Base-by-base conservation (phyloP, 2,329 filamentous ascomycete genomes). In the Fusarium guadeloupense region DNA sequence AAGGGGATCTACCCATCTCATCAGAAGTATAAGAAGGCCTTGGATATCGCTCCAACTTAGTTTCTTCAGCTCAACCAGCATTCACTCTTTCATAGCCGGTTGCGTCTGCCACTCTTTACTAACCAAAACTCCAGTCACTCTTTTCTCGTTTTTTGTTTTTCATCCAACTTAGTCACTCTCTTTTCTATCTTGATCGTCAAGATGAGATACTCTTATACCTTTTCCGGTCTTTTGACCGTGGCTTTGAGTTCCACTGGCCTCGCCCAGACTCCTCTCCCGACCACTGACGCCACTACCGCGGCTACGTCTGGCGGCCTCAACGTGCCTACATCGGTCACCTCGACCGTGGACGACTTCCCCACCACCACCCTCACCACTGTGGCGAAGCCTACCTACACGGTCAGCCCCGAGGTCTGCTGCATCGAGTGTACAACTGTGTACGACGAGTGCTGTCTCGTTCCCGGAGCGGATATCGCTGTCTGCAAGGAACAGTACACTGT, bases 151-250 rank as follows among this genome's bases (percentile, higher is more conserved):
- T 60, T 25, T 23, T 30, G 28, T 44, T 37, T 49, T 49, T 37
- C 13, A 46, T 41, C 50, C 55, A 41, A 61, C 60, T 64, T 48
- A 38, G 35, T 53, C 55, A 64, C 50, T 30, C 60, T 38, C 57
- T 39, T 34, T 39, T 10, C 6, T 30, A 20, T 43, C 39, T 42
- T 19, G 6, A 28, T 39, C 28, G 9, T n/a, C 55, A 62, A 43
- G 28, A 64, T 64, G 61, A 64, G 61, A 64, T 64, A 64, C 46
- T 62, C 61, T 19, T 23, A 49, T 23, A 42, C 61, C 37, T 37
- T 64, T 14, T 52, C 55, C 35, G 60, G 61, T 65, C 61, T 64
- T 49, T 34, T 64, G 61, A 62, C 61, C 56, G 28, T 65, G n/a
- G 55, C 61, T n/a, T 38, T 64, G 35, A 28, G 61, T 19, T 45